Base-by-base conservation (phyloP, 305 asterid genomes). In the Fraxinus baroniana region DNA sequence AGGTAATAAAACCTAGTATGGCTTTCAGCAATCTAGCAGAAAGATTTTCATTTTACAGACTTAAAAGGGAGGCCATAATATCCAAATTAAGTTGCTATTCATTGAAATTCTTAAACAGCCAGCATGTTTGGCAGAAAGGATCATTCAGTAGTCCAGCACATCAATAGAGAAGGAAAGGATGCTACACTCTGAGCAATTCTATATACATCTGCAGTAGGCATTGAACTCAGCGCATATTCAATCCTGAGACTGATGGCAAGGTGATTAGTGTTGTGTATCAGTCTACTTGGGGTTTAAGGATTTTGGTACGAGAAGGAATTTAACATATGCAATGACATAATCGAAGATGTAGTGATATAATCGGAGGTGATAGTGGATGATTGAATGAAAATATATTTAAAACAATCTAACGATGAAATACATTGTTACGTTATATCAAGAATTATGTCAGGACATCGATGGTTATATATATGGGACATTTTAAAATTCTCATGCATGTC, bases 401-500 rank as follows among this genome's bases (percentile, higher is more conserved):
- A 9, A 2, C 49, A 41, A 1, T 62, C 10, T 1, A 36, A 36
- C 7, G 10, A 36, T 7, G 9, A 36, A 36, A 36, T 36, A 36
- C 8, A 0, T 18, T 1, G 0, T 60, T 1, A 35, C 7, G 5
- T 35, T 35, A 5, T 35, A 36, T 36, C 2, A 7, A 36, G 41
- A 35, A 35, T 35, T 3, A 35, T 35, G 39, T 36, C 41, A 6
- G 9, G 2, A 36, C 10, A 7, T 6, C 10, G 10, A 0, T 8
- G 39, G 8, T 36, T 6, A 36, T 36, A 36, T 36, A 36, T 24
- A 80, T 55, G 75, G 76, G 20, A 0, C 22, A 81, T 79, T 76
- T 52, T 60, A 72, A 85, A 85, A 81, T 79, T 37, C 75, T 90
- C 88, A 64, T 87, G 89, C 89, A 84, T 86, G 87, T 78, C 79